phyloP scores from a whole-genome alignment of 257 asterid genomes.

The Avicennia marina region DNA sequence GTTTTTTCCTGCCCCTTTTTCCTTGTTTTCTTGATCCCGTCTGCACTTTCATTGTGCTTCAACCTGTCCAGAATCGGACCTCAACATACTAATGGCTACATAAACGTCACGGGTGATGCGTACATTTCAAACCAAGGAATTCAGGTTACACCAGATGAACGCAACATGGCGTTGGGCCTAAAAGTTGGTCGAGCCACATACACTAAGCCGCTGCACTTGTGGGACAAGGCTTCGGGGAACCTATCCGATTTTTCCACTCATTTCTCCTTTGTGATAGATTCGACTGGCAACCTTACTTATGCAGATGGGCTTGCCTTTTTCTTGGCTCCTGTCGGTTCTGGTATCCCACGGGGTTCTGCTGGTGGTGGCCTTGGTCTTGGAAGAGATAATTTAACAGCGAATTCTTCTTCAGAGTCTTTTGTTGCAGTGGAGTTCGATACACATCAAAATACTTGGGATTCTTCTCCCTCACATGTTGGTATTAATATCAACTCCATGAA shows the following conservation, averaged over 20 bases:
- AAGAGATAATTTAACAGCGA: no score
- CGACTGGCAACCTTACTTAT: no score
- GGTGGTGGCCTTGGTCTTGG: conserved; percentile 35
- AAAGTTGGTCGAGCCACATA: conserved; percentile 32
- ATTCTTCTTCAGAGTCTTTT: conserved; percentile 15
- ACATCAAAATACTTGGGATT: conserved; percentile 25
- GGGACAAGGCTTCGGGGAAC: conserved; percentile 23
- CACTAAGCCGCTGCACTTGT: conserved; percentile 18
- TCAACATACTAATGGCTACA: not conserved
- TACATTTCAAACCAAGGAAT: not conserved
- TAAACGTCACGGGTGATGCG: not conserved
- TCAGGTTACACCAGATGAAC: not conserved
- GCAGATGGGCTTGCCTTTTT: conserved; percentile 21
- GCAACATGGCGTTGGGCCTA: not conserved
- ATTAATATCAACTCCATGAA: conserved; percentile 28
- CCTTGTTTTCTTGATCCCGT: not conserved
- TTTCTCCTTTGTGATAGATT: no score
- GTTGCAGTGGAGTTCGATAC: conserved; percentile 53
- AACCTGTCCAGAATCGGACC: not conserved
- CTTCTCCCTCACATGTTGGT: conserved; percentile 31
- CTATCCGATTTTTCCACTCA: no score
- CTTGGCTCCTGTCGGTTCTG: conserved; percentile 8
- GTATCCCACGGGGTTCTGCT: not conserved
- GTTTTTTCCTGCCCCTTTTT: no score
- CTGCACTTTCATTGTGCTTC: not conserved